Conservation (phyloP, 192 early-diverging fungal species). For the Dispira simplex region DNA sequence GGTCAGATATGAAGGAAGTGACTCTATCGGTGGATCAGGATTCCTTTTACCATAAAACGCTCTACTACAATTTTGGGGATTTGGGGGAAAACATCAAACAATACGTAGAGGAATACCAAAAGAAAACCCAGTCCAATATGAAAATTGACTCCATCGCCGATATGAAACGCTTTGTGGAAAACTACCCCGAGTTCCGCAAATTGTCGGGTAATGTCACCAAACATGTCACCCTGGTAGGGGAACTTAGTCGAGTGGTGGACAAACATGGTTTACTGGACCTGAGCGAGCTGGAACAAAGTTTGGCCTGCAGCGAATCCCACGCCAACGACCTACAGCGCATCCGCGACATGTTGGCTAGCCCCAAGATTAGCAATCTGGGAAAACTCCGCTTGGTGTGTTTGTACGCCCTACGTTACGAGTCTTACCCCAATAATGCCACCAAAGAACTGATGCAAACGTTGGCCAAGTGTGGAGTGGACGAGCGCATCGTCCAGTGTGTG, state of each 20-base stretch:
- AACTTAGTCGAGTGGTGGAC: conserved; percentile 71
- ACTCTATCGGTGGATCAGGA: conserved; percentile 82
- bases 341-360: conserved; percentile 37
- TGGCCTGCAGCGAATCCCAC: conserved; percentile 82
- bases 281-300: conserved; percentile 86
- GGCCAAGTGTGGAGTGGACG: conserved; percentile 49
- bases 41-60: conserved; percentile 76
- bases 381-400: conserved; percentile 70
- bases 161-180: conserved; percentile 98
- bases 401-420: conserved; percentile 89
- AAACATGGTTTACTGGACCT: conserved; percentile 63
- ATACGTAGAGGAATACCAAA: conserved; percentile 90
- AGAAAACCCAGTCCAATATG: conserved; percentile 75
- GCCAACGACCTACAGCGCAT: conserved; percentile 64
- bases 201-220: conserved; percentile 94
- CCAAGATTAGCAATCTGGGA: conserved; percentile 48
- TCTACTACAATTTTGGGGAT: conserved; percentile 90
- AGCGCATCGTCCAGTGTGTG: conserved; percentile 55
- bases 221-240: conserved; percentile 95
- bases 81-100: conserved; percentile 84
- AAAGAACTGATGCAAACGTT: conserved; percentile 59
- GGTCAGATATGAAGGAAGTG: conserved; percentile 84
- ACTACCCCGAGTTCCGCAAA: conserved; percentile 96
- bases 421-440: conserved; percentile 51
- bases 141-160: conserved; percentile 91